phyloP scores from a whole-genome alignment of 768 basidiomycete species.

The Boletus edulis region DNA sequence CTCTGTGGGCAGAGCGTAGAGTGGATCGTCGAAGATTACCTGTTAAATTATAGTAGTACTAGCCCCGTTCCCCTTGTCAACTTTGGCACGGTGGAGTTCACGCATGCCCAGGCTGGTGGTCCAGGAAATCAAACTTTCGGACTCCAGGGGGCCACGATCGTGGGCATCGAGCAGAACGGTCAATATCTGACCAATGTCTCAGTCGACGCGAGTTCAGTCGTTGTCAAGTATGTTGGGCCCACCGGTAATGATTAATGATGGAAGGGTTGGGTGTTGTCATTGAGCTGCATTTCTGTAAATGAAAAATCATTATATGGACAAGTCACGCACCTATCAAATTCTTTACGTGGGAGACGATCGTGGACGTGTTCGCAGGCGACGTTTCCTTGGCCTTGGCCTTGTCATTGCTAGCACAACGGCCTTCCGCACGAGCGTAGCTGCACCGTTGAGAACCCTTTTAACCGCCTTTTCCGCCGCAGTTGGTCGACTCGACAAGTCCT shows the following conservation, averaged over 20 bases:
- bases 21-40: slow-evolving; percentile 10
- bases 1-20: slow-evolving; percentile 6
- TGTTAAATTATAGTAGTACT: too few species aligned
- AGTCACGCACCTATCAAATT: too few species aligned
- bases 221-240: too few species aligned
- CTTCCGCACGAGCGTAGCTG: slow-evolving; percentile 1
- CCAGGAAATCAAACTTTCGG: neutral
- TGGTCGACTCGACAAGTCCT: slow-evolving; percentile 69
- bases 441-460: slow-evolving; percentile 17
- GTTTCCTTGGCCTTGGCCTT: too few species aligned
- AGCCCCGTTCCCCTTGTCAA: neutral
- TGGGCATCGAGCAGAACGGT: neutral
- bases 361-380: too few species aligned
- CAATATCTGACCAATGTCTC: neutral
- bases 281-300: too few species aligned
- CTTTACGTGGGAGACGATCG: too few species aligned
- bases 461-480: slow-evolving; percentile 60
- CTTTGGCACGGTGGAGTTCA: slow-evolving; percentile 9
- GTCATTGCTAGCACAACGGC: slow-evolving; percentile 1
- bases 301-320: too few species aligned
- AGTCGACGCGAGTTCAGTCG: too few species aligned
- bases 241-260: too few species aligned
- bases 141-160: neutral
- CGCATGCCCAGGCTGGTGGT: neutral
- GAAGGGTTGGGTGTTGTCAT: too few species aligned